Evolutionary conservation across 2,329 filamentous ascomycete genomes (phyloP).

Genomic region (Talaromyces sp.): DNA sequence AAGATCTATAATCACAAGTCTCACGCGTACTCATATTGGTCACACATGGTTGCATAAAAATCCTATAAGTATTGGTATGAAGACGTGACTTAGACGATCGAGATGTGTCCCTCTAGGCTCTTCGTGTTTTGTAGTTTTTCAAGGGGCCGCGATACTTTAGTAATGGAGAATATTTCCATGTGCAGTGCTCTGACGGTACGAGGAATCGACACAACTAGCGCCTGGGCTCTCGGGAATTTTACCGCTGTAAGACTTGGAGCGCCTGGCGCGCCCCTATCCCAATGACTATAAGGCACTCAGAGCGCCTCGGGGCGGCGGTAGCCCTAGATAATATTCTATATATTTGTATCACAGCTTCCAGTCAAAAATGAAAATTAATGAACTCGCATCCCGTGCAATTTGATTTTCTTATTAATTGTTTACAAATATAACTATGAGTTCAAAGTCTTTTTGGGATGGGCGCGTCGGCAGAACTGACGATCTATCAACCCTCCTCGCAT

Average conservation of each 20-base stretch:
- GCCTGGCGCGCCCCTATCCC: neutral
- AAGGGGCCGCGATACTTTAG: neutral
- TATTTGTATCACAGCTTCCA: neutral
- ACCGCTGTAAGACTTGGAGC: no score
- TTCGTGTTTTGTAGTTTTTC: neutral
- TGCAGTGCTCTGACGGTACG: no score
- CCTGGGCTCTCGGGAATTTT: no score
- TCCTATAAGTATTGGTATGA: no score
- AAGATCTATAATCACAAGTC: neutral
- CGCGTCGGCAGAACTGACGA: neutral
- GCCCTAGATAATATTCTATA: neutral
- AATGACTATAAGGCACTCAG: neutral
- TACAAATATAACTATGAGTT: neutral
- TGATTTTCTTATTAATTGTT: neutral
- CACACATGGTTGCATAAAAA: neutral
- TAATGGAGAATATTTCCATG: neutral
- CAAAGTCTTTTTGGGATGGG: neutral
- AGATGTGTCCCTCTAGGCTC: neutral
- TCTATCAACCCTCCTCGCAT: neutral
- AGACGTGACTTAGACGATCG: neutral
- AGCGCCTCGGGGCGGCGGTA: neutral
- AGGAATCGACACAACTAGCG: no score
- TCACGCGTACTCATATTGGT: neutral
- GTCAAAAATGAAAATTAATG: neutral
- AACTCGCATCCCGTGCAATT: neutral